These are phyloP conservation scores for Aspergillus ruber DNA, from an alignment of 2,329 filamentous ascomycete species.

Conservation along the genomic window DNA sequence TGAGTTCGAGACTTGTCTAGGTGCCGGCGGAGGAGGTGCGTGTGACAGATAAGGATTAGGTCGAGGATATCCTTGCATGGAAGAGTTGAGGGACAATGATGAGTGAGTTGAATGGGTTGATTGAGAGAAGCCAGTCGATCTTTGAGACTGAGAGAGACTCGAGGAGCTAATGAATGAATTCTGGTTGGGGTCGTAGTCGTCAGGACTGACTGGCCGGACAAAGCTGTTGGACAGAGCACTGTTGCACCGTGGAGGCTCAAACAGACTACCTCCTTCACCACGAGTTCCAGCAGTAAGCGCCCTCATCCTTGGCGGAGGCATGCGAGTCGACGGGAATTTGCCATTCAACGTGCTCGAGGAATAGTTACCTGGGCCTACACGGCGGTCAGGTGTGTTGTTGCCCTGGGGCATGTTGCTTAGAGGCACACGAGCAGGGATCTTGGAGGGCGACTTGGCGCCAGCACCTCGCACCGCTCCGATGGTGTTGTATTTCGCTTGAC, in stretches of 20 bases:
- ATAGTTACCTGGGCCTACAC: constrained; percentile 38
- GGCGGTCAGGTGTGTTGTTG: constrained; percentile 75
- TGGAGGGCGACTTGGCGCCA: constrained; percentile 41
- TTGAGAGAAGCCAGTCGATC: constrained; percentile 33
- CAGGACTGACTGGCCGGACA: constrained; percentile 58
- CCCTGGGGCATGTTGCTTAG: constrained; percentile 42
- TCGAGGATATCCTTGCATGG: constrained; percentile 25
- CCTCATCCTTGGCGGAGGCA: constrained; percentile 87
- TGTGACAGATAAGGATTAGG: constrained; percentile 31
- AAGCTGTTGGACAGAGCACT: constrained; percentile 46
- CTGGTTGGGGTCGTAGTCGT: constrained; percentile 63
- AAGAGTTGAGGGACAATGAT: constrained; percentile 29
- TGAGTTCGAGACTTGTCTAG: constrained; percentile 65
- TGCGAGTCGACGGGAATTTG: constrained; percentile 45
- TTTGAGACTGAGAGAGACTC: constrained; percentile 35
- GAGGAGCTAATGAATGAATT: constrained; percentile 43
- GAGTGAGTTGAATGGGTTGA: constrained; percentile 38
- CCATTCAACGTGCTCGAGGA: constrained; percentile 40
- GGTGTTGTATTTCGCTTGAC: constrained; percentile 36
- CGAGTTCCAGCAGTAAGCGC: constrained; percentile 60
- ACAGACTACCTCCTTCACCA: constrained; percentile 24
- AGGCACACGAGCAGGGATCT: constrained; percentile 43
- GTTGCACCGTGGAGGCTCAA: constrained; percentile 44
- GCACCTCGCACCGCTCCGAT: constrained; percentile 20
- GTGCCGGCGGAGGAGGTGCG: constrained; percentile 34